These are phyloP conservation scores for Kandelia obovata DNA, from an alignment of 345 rosid species.

Conservation along the genomic window DNA sequence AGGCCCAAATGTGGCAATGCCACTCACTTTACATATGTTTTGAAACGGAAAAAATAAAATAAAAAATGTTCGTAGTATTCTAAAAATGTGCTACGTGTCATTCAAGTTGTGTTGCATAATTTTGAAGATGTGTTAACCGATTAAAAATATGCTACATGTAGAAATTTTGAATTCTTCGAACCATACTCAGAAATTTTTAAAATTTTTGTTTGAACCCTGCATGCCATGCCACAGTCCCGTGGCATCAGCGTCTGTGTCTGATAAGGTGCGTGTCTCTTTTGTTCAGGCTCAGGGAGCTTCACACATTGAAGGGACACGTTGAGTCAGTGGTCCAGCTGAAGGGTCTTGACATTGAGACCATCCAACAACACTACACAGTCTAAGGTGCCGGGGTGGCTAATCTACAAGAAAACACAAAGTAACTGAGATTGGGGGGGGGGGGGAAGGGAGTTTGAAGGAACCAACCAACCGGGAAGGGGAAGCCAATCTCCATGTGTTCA, in stretches of 20 bases:
- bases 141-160: no score
- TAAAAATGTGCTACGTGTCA: no score
- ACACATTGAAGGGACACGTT: conserved; percentile 69
- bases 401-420: neutral
- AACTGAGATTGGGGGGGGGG: neutral
- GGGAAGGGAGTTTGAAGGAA: neutral
- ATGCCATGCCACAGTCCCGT: no score
- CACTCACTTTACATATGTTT: no score
- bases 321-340: conserved; percentile 67
- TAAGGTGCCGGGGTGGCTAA: conserved; percentile 7
- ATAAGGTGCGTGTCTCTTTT: neutral
- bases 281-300: conserved; percentile 63
- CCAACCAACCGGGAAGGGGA: neutral
- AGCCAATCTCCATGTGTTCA: neutral
- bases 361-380: conserved; percentile 70
- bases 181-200: no score
- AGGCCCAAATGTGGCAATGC: no score
- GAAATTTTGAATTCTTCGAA: no score
- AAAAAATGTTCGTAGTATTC: no score
- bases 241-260: neutral
- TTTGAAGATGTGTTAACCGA: no score
- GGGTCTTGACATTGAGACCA: conserved; percentile 68
- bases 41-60: no score
- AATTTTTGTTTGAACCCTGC: no score
- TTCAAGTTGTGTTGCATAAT: no score